Base-by-base conservation (phyloP, 345 rosid genomes). In the Arabidopsis suecica region DNA sequence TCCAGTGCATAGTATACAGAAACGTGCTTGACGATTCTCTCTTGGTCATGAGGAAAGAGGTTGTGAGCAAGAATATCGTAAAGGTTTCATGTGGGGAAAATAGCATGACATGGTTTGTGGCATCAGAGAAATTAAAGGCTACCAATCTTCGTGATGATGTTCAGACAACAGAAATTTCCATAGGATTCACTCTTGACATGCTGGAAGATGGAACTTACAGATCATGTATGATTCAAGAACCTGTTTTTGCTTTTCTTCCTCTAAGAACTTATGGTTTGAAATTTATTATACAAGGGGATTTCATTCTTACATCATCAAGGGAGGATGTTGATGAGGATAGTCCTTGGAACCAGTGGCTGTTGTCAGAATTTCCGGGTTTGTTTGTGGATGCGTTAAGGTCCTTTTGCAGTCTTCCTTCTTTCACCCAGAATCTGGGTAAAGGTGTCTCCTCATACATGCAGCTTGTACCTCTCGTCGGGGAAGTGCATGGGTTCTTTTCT, bases 181-280 rank as follows among this genome's bases (percentile, higher is more conserved):
- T 91, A 70, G 97, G 95, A 59, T 88, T 94, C 70, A 86, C 94
- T 9, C 88, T 94, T n/a, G 81, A 89, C 79, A 83, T 90, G 78
- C 80, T 72, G 18, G 86, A 84, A 51, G 74, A 82, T 53, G 89
- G 90, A 74, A 82, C 68, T 44, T 94, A 91, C 75, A 54, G 20
- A 77, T 90, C 97, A 40, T 61, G 68, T 69, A 81, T 91, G 69
- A 83, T 80, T 62, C 86, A 80, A 71, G 97, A 94, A 72, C 97
- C 97, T 34, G 96, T 90, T 69, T 94, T 91, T 84, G 85, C 98
- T 53, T 93, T 85, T 85, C 98, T 93, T 81, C 98, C 98, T 75
- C 76, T 93, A 18, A 85, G 98, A 84, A 88, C 95, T 18, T 94
- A 94, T 61, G 98, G 98, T 71, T 80, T 94, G 72, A 94, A 91